Percentiles rank a stretch among this genome's conserved stretches.
These are phyloP conservation scores for Coemansia furcata DNA, from an alignment of 192 early-diverging fungal species.

Conservation along the genomic window DNA sequence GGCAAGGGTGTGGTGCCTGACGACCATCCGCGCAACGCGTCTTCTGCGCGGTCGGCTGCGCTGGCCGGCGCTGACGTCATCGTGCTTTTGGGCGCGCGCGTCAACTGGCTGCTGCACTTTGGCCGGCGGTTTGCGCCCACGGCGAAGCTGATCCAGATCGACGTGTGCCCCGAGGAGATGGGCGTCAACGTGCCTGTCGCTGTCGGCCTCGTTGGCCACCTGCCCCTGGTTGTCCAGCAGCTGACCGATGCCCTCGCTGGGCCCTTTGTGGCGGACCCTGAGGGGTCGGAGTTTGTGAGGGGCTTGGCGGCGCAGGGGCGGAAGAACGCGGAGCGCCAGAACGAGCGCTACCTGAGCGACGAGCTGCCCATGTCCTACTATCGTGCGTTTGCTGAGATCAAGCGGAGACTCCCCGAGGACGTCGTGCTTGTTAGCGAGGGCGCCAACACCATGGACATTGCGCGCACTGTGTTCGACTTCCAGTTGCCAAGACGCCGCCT, in stretches of 20 bases:
- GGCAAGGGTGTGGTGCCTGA: constrained; percentile 73
- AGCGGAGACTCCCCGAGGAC: constrained; percentile 52
- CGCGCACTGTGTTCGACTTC: constrained; percentile 65
- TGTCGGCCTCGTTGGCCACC: constrained; percentile 60
- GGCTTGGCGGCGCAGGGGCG: constrained; percentile 32
- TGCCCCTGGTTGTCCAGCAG: constrained; percentile 58
- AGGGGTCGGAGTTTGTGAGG: constrained; percentile 18
- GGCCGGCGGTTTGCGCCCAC: constrained; percentile 55
- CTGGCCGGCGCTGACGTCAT: constrained; percentile 67
- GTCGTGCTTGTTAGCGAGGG: constrained; percentile 70
- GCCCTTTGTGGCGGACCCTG: constrained; percentile 18
- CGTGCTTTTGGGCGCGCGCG: constrained; percentile 61
- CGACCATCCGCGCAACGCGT: constrained; percentile 57
- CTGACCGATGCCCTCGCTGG: constrained; percentile 30
- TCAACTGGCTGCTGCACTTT: constrained; percentile 80
- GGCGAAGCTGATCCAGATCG: constrained; percentile 71
- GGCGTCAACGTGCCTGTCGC: constrained; percentile 55
- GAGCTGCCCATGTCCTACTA: constrained; percentile 63
- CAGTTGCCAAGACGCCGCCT: constrained; percentile 60
- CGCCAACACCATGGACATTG: constrained; percentile 81
- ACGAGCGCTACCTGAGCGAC: constrained; percentile 41
- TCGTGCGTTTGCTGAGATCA: constrained; percentile 67
- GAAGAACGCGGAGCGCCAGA: constrained; percentile 50
- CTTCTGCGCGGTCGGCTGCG: constrained; percentile 64
- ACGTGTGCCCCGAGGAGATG: constrained; percentile 65